Percentiles rank a stretch among this genome's conserved stretches.
Conservation (phyloP, 345 rosid species). For the Acer saccharum region DNA sequence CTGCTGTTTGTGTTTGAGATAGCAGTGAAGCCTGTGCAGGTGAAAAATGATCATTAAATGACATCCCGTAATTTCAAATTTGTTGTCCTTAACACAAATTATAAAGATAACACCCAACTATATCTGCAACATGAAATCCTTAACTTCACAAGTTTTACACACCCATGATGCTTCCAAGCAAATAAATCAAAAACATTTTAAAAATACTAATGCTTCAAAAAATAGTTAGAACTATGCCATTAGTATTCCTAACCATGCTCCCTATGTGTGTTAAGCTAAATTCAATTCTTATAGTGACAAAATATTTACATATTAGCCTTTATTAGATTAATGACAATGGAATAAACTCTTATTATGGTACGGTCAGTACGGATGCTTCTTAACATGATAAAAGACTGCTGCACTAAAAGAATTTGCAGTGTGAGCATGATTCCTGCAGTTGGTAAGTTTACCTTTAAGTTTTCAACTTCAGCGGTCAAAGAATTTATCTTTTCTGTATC, state of each 20-base stretch:
- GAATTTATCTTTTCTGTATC: slow-evolving; percentile 73
- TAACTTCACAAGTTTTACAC: not conserved
- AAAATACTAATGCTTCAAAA: not conserved
- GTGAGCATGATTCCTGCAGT: not conserved
- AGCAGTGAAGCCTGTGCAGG: slow-evolving; percentile 50
- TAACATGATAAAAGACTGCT: not conserved
- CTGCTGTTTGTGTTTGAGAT: slow-evolving; percentile 60
- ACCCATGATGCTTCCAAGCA: not conserved
- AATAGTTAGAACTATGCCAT: not conserved
- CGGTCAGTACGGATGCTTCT: not conserved
- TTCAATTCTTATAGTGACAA: not conserved
- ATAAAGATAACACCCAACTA: not conserved
- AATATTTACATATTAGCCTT: not conserved
- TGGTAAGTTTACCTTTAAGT: slow-evolving; percentile 60
- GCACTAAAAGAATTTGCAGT: not conserved
- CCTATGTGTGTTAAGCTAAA: not conserved
- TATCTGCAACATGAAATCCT: not conserved
- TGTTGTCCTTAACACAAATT: not conserved
- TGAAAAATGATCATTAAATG: slow-evolving; percentile 24
- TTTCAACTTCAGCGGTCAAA: slow-evolving; percentile 67
- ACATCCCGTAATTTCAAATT: not conserved
- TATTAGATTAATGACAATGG: not conserved
- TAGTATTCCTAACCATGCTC: not conserved
- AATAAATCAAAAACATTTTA: not conserved
- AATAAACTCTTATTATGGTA: not conserved